Evolutionary conservation across 2,329 filamentous ascomycete species (phyloP).

Genomic region (Pyrenophora graminea): DNA sequence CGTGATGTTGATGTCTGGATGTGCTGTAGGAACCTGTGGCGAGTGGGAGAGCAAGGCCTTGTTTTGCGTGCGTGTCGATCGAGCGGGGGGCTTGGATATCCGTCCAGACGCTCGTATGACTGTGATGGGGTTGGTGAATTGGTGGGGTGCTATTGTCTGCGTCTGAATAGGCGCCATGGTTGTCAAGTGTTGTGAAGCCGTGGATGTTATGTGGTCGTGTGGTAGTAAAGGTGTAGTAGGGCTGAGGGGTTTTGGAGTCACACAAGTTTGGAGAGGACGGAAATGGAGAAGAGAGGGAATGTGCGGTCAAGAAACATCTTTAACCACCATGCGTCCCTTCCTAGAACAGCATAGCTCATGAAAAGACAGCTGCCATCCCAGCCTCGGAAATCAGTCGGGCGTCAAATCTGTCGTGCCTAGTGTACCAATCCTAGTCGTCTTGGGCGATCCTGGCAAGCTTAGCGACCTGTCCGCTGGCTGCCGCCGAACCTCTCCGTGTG

Average conservation of each 20-base stretch:
- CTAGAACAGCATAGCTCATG: conserved; percentile 23
- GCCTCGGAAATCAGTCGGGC: conserved; percentile 26
- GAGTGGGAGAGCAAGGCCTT: conserved; percentile 28
- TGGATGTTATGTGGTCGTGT: background rate
- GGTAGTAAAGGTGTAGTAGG: background rate
- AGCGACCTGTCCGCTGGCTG: conserved; percentile 15
- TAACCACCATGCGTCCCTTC: conserved; percentile 21
- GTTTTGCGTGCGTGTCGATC: conserved; percentile 25
- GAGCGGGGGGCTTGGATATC: conserved; percentile 23
- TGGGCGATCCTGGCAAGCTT: conserved; percentile 18
- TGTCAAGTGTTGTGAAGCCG: background rate
- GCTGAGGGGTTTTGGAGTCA: background rate
- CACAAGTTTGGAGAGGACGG: background rate
- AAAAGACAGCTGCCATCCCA: conserved; percentile 25
- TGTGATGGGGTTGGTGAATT: conserved; percentile 26
- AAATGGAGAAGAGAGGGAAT: conserved; percentile 15
- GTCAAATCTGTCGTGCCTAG: conserved; percentile 19
- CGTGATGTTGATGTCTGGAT: conserved; percentile 33
- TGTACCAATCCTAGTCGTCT: conserved; percentile 15
- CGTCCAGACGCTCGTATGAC: conserved; percentile 25
- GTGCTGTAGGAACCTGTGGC: conserved; percentile 27
- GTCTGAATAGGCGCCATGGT: conserved; percentile 33
- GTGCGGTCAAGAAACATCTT: conserved; percentile 31
- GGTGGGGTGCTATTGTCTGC: conserved; percentile 30
- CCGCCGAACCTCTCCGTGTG: conserved; percentile 26